Evolutionary conservation across 208 protist genomes (phyloP).

Genomic region (Leishmania martiniquensis): DNA sequence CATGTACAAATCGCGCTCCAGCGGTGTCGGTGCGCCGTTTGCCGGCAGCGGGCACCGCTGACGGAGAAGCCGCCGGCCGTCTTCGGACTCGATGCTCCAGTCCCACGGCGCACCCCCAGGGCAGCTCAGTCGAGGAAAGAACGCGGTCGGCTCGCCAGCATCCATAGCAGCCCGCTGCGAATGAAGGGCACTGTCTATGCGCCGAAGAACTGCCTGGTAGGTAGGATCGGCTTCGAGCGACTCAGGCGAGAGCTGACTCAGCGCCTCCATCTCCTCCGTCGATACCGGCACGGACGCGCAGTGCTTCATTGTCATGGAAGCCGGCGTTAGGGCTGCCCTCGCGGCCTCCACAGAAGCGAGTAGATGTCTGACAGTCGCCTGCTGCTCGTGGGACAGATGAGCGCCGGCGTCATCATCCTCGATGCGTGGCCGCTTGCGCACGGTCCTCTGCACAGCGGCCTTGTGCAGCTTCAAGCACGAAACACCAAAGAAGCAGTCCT

Average conservation of each 20-base stretch:
- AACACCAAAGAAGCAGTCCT: constrained; percentile 82
- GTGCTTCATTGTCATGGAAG: constrained; percentile 16
- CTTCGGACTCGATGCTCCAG: constrained; percentile 41
- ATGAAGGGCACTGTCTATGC: constrained; percentile 25
- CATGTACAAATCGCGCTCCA: constrained; percentile 78
- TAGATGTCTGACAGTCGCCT: constrained; percentile 31
- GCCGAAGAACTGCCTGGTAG: constrained; percentile 16
- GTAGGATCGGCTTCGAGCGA: constrained; percentile 11
- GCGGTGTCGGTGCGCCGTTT: constrained; percentile 79
- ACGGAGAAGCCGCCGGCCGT: constrained; percentile 52
- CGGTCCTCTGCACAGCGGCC: constrained; percentile 60
- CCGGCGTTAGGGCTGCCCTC: constrained; percentile 25
- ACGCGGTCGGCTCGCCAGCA: constrained; percentile 10
- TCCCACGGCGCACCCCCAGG: constrained; percentile 86
- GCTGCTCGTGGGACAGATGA: constrained; percentile 44
- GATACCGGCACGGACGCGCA: constrained; percentile 44
- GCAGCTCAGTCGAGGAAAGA: constrained; percentile 75
- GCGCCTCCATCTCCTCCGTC: constrained; percentile 19
- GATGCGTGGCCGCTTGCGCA: constrained; percentile 66
- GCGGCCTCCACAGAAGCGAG: constrained; percentile 23
- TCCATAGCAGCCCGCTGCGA: background rate
- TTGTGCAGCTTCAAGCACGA: constrained; percentile 72
- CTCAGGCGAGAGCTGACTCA: constrained; percentile 7
- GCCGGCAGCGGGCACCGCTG: constrained; percentile 60
- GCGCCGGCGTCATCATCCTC: constrained; percentile 32